These are phyloP conservation scores for Coemansia sp. DNA, from an alignment of 192 early-diverging fungal species.

Conservation along the genomic window DNA sequence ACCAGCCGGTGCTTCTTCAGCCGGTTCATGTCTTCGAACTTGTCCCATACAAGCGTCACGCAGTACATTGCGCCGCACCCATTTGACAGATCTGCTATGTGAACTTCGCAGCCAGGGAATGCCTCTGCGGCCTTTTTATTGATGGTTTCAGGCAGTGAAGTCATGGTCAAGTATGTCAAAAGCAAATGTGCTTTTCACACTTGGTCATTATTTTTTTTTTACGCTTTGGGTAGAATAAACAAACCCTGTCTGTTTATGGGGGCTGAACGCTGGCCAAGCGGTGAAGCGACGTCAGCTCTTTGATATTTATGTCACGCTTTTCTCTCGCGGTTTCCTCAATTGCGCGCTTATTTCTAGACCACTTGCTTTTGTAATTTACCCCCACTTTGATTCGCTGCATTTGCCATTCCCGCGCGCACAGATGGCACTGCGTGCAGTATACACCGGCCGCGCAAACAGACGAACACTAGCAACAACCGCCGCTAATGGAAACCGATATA, in stretches of 20 bases:
- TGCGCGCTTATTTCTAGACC: neutral
- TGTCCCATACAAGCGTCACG: constrained; percentile 69
- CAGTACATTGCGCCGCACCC: constrained; percentile 94
- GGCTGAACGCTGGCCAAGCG: no score
- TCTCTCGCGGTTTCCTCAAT: neutral
- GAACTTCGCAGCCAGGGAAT: constrained; percentile 5
- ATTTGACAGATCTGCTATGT: constrained; percentile 40
- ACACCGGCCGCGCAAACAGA: constrained; percentile 47
- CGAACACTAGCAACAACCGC: constrained; percentile 16
- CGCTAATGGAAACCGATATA: constrained; percentile 15
- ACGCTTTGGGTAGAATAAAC: neutral
- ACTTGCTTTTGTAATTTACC: neutral
- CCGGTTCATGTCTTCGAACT: constrained; percentile 65
- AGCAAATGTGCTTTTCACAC: neutral
- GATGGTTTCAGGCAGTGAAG: neutral
- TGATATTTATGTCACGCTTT: neutral
- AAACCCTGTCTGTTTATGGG: neutral
- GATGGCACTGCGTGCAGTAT: constrained; percentile 41
- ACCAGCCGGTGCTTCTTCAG: constrained; percentile 87
- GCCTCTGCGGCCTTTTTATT: constrained; percentile 2
- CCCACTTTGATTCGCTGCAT: neutral
- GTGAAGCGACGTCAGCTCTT: neutral
- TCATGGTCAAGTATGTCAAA: neutral
- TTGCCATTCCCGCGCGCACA: constrained; percentile 1
- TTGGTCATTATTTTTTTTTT: no score